Evolutionary conservation across 129 eudicot genomes (phyloP), one percentile per base, ranked within the genome.

Genomic region (Ambrosia artemisiifolia): DNA sequence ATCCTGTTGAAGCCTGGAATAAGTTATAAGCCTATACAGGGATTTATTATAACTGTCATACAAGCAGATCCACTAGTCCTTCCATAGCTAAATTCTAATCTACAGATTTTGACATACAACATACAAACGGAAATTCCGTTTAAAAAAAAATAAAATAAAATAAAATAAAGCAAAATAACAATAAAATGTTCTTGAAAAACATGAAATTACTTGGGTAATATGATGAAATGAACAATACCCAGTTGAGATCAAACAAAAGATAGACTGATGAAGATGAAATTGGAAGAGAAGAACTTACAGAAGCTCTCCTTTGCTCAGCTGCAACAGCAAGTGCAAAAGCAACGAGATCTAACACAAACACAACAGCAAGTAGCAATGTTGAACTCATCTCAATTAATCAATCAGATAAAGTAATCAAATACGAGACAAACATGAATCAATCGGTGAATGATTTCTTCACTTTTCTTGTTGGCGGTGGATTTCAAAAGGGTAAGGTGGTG

Each of bases 231-330:
- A 57, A 56, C 17, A 71, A 71, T 42, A 57, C 56, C 66, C 67
- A 28, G 28, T 24, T 40, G 16, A 56, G 28, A 66, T 48, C 17
- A 33, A 56, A 79, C 50, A 44, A 60, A 59, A 35, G 5, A 11
- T 10, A 63, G 17, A 68, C 20, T 4, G 34, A 48, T 28, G 1
- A 13, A 65, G 2, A 50, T 12, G 16, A 68, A 32, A 48, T 50
- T 42, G 16, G 9, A 18, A 0, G 18, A 13, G 5, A 19, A 69
- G 63, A 66, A 87, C 92, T 86, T 13, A 91, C 97, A 63, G 89
- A 71, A 79, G 88, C 78, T 72, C 95, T 85, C 43, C 88, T 79
- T 57, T 91, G 97, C 73, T 91, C 95, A 54, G 97, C 97, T 56
- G 95, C 95, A 80, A 91, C 92, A 71, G 92, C 97, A 63, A 91